Conservation (phyloP, 179 eudicot species). For the Silene coronaria region DNA sequence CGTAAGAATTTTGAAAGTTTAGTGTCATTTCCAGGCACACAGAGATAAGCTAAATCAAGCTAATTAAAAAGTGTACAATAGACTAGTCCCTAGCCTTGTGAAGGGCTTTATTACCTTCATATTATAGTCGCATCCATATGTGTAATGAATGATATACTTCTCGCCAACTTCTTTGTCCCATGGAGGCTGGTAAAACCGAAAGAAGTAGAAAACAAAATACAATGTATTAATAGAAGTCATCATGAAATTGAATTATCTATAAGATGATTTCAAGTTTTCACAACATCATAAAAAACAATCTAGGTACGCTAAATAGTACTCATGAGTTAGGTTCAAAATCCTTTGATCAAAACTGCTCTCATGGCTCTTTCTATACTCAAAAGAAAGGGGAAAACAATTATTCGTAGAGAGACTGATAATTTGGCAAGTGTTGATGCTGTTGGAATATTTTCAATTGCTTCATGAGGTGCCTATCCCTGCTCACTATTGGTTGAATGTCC, state of each 20-base stretch:
- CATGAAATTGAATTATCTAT: not conserved
- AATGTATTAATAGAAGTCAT: not conserved
- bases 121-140: constrained; percentile 96
- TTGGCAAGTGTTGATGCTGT: not conserved
- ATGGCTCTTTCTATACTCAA: no score
- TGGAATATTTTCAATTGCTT: no score
- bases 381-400: no score
- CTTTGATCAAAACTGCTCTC: no score
- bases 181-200: constrained; percentile 61
- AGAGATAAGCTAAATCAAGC: not conserved
- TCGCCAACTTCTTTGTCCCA: constrained; percentile 81
- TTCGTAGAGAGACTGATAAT: not conserved
- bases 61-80: not conserved
- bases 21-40: constrained; percentile 12
- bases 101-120: constrained; percentile 48
- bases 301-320: no score
- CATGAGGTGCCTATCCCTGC: no score
- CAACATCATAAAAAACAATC: not conserved
- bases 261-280: constrained; percentile 3
- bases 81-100: not conserved
- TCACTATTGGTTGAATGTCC: not conserved
- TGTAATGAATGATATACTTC: constrained; percentile 82
- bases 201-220: constrained; percentile 7
- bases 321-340: no score
- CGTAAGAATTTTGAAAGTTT: constrained; percentile 1